These are phyloP conservation scores for Entrophospora sp. DNA, from an alignment of 192 early-diverging fungal species.

Conservation along the genomic window DNA sequence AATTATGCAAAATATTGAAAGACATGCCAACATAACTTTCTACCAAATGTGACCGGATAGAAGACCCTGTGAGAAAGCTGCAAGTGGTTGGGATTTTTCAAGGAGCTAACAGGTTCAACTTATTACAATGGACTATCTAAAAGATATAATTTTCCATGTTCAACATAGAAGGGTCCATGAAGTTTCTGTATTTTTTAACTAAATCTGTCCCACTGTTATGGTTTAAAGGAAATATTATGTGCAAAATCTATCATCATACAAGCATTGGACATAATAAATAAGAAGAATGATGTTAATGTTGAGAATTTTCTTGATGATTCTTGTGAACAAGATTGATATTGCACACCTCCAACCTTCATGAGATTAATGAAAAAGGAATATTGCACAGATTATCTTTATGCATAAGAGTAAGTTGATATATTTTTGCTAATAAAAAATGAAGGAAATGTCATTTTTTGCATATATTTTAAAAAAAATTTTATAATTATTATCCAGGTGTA, in stretches of 20 bases:
- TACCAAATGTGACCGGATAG: not conserved
- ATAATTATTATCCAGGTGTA: no score
- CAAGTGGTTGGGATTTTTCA: conserved; percentile 7
- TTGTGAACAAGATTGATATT: not conserved
- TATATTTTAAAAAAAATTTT: no score
- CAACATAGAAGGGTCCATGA: not conserved
- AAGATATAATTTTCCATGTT: conserved; percentile 2
- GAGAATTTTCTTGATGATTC: conserved; percentile 4
- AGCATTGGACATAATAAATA: not conserved
- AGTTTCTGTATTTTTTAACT: not conserved
- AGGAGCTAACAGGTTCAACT: conserved; percentile 12
- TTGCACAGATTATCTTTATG: no score
- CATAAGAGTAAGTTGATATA: no score
- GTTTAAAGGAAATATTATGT: conserved; percentile 10
- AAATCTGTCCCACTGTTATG: not conserved
- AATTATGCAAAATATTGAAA: not conserved
- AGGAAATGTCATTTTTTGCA: no score
- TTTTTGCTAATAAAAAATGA: no score
- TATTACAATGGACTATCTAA: not conserved
- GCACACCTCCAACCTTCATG: conserved; percentile 6
- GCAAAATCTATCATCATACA: not conserved
- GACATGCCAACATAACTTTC: conserved; percentile 1
- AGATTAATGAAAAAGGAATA: no score
- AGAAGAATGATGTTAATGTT: not conserved
- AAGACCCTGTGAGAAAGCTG: not conserved